phyloP scores from a whole-genome alignment of 805 yeast genomes.

The Diddensiella transvaalensis region DNA sequence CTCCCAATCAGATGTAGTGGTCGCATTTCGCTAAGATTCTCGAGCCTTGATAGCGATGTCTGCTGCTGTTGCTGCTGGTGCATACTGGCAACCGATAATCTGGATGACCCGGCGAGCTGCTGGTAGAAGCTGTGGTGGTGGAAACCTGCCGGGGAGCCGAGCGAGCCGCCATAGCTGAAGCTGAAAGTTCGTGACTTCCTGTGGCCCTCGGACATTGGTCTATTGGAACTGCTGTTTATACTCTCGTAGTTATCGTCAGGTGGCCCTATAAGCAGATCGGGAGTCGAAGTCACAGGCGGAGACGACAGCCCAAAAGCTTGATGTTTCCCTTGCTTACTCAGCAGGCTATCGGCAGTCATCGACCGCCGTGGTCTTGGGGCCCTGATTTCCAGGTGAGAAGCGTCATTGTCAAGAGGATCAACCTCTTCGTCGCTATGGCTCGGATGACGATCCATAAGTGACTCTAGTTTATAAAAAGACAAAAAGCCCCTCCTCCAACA shows the following conservation, averaged over 20 bases:
- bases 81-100: slow-evolving; percentile 1
- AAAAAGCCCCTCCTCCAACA: no score
- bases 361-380: slow-evolving; percentile 1
- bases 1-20: slow-evolving; percentile 47
- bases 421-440: background rate
- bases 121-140: slow-evolving; percentile 2
- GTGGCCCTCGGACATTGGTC: background rate
- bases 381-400: background rate
- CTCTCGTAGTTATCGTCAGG: no score
- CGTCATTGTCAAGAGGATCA: background rate
- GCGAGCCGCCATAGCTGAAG: background rate
- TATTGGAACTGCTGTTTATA: no score
- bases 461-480: no score
- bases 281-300: background rate
- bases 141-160: background rate
- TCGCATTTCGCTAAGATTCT: slow-evolving; percentile 42
- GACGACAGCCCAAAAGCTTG: background rate
- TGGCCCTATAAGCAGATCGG: background rate
- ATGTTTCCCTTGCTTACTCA: background rate
- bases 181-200: background rate
- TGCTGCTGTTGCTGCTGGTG: slow-evolving; percentile 3
- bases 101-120: background rate
- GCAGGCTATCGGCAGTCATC: slow-evolving; percentile 4
- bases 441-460: no score
- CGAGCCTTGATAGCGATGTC: slow-evolving; percentile 12